Base-by-base conservation (phyloP, 805 yeast species). In the Candida piceae region DNA sequence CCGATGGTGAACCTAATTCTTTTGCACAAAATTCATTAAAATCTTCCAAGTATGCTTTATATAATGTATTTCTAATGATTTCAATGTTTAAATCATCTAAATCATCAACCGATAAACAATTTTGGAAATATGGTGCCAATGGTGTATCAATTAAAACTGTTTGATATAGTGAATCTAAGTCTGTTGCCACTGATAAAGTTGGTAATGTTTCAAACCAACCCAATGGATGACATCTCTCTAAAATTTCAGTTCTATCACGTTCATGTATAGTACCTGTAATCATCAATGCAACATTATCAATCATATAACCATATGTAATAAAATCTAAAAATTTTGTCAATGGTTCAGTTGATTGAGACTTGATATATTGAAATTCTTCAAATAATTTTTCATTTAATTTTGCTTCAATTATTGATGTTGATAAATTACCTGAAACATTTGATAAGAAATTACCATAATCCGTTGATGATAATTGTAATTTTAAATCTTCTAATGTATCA, bases 131-230 rank as follows among this genome's bases (percentile, higher is more conserved):
- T 28, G 96, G 95, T 1, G 98, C 97, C 57, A 93, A 74, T 5
- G 99, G 99, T 6, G 98, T 93, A 63, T 93, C 99, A 38, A 93
- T 82, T 41, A 93, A 69, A 11, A 93, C 98, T 1, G 94, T 84
- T 53, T 83, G 83, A 66, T 90, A 93, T 52, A 93, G 72, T n/a
- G 93, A 78, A 52, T 88, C 96, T 39, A 90, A 78, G 62, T 90
- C 97, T 2, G 96, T 87, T 32, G 97, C 97, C 34, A 90, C 93
- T 12, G 93, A 77, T 40, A 93, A 71, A 0, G 97, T 90, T 24
- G 98, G 98, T 49, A 93, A 75, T 7, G 97, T 90, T 51, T 93
- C 98, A 55, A 93, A 93, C 96, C 97, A 89, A 31, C 99, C 99
- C 50, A 93, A 70, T 0, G 98, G 98, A 59, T 93, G 95, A 60